Conservation (phyloP, 2,329 filamentous ascomycete genomes). For the Mollisiaceae sp. region DNA sequence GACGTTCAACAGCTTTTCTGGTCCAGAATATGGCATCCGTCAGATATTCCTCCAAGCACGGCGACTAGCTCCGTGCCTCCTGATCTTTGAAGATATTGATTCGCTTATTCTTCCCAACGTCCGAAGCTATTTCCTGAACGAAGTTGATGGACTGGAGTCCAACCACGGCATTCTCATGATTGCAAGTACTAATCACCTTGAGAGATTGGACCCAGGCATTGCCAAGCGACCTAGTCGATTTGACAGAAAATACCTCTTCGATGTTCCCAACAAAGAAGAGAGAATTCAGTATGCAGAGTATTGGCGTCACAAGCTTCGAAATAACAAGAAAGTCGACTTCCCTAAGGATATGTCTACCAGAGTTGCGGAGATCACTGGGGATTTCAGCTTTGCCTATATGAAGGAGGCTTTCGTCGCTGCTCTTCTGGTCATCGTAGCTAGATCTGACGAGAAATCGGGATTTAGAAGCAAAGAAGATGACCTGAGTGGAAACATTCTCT, state of each 20-base stretch:
- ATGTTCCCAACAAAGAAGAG: constrained; percentile 59
- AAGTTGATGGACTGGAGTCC: constrained; percentile 70
- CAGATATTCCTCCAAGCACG: constrained; percentile 64
- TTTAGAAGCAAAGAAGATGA: constrained; percentile 43
- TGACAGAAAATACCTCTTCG: constrained; percentile 70
- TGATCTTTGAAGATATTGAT: constrained; percentile 76
- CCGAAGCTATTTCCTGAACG: constrained; percentile 73
- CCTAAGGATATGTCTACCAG: constrained; percentile 60
- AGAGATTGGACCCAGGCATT: constrained; percentile 69
- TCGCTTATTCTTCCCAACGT: constrained; percentile 65
- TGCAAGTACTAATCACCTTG: constrained; percentile 68
- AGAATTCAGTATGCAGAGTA: constrained; percentile 64
- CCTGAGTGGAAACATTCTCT: constrained; percentile 58
- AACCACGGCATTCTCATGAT: constrained; percentile 77
- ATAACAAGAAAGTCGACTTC: constrained; percentile 64
- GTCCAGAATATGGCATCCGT: constrained; percentile 59
- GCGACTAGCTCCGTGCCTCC: constrained; percentile 67
- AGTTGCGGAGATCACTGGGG: constrained; percentile 65
- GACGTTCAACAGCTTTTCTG: constrained; percentile 52
- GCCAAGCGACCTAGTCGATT: constrained; percentile 69
- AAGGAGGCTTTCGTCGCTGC: constrained; percentile 72
- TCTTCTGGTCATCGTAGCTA: constrained; percentile 60
- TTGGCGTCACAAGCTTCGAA: constrained; percentile 62
- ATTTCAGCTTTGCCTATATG: constrained; percentile 74
- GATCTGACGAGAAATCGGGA: constrained; percentile 25